Evolutionary conservation across 2,329 filamentous ascomycete genomes (phyloP), one percentile per base, ranked within the genome.

Genomic region (Calonectria hawksworthii): DNA sequence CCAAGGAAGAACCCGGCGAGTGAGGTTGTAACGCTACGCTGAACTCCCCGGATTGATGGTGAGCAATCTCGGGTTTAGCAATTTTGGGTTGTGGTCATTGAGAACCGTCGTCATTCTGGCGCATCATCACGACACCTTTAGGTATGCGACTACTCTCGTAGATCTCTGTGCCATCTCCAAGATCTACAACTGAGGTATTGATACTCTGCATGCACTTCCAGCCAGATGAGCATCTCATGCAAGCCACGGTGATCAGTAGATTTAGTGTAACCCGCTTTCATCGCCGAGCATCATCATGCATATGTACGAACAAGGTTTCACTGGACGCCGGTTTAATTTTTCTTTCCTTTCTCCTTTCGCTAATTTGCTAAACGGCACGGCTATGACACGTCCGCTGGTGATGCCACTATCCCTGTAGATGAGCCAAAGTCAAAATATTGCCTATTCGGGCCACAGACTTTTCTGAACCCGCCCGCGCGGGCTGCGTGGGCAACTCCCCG

Each of bases 391-490:
- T 11, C 8, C 32, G 9, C 11, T 32, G 63, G 63, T 66, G 63
- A 23, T 66, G 63, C 41, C 41, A 66, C 41, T 36, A 66, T 51
- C 63, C 63, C 63, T 66, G 63, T 26, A n/a, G n/a, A 66, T 66
- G 63, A 66, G 63, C 41, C 41, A 66, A 66, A 34, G 18, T 36
- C 44, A 51, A 50, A 50, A 34, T 26, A 32, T 36, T 66, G 63
- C 63, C 63, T 50, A 34, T 51, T 51, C 32, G 44, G 32, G 63
- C 26, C 44, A 18, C 63, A 47, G 23, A 18, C 56, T 61, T 38
- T 36, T 18, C 26, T 21, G 32, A 23, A 14, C 14, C 38, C 21
- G 2, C 13, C 21, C 41, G 36, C 41, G 41, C 41, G 38, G 16
- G 16, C 38, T 21, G 41, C 41, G 41, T 0, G 41, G 21, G 21